These are phyloP conservation scores for Xylaria sp. DNA, from an alignment of 2,329 filamentous ascomycete species.

Conservation along the genomic window DNA sequence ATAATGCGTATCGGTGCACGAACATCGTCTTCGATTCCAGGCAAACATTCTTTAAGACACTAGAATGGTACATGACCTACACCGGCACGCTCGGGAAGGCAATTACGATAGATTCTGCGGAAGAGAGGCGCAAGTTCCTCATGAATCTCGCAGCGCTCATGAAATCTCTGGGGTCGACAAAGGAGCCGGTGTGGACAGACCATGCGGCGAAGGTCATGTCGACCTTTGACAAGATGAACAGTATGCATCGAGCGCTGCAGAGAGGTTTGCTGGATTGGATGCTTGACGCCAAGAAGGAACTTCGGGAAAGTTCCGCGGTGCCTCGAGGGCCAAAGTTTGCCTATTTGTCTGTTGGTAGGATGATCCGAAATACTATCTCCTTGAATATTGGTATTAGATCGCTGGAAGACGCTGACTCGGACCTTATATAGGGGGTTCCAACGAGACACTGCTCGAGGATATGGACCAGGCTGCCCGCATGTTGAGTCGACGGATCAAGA, in stretches of 20 bases:
- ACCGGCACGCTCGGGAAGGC: constrained; percentile 27
- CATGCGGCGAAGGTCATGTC: neutral
- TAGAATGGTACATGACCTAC: constrained; percentile 44
- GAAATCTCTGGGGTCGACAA: constrained; percentile 35
- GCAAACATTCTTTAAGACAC: constrained; percentile 36
- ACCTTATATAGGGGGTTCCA: constrained; percentile 39
- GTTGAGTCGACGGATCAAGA: constrained; percentile 47
- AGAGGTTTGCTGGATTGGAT: constrained; percentile 22
- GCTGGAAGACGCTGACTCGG: neutral
- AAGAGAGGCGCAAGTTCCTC: constrained; percentile 30
- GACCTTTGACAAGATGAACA: constrained; percentile 15
- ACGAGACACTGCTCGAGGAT: constrained; percentile 41
- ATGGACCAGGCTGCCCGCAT: constrained; percentile 43
- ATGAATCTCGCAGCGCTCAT: constrained; percentile 26
- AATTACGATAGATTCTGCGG: constrained; percentile 24
- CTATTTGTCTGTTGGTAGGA: constrained; percentile 36
- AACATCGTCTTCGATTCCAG: constrained; percentile 45
- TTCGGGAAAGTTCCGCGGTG: neutral
- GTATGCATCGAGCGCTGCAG: neutral
- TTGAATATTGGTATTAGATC: neutral
- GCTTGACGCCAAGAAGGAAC: constrained; percentile 4
- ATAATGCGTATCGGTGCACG: constrained; percentile 41
- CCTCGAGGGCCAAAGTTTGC: constrained; percentile 13
- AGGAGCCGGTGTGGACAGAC: constrained; percentile 33
- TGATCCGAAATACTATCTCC: neutral